Percentiles rank a stretch among this genome's conserved stretches.
Evolutionary conservation across 176 grass and related monocot genomes (phyloP).

Genomic region (Oropetium thomaeum): DNA sequence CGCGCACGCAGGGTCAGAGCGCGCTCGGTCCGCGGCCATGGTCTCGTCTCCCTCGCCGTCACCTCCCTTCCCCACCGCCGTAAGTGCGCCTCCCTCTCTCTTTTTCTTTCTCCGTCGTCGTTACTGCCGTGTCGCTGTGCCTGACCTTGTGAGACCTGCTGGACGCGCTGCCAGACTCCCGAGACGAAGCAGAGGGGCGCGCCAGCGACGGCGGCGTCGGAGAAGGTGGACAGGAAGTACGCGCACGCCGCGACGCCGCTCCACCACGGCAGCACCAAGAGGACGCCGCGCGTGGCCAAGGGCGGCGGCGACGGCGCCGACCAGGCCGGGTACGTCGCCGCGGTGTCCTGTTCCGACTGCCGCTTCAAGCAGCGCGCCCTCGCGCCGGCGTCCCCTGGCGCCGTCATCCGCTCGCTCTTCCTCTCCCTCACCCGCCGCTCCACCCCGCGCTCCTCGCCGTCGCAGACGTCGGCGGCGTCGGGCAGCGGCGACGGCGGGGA

Average conservation of each 20-base stretch:
- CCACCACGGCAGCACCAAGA: constrained; percentile 36
- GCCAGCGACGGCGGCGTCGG: constrained; percentile 27
- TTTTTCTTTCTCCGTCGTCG: no score
- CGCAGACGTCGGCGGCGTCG: constrained; percentile 26
- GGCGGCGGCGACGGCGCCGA: constrained; percentile 21
- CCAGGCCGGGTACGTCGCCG: constrained; percentile 51
- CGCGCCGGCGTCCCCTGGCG: constrained; percentile 53
- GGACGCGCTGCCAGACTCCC: constrained; percentile 46
- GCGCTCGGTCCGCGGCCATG: constrained; percentile 35
- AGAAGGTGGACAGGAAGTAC: constrained; percentile 33
- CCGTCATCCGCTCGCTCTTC: constrained; percentile 55
- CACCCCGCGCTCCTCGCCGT: constrained; percentile 48
- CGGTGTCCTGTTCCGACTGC: constrained; percentile 58
- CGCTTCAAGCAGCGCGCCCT: constrained; percentile 50
- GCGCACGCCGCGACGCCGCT: constrained; percentile 62
- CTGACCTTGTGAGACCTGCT: not conserved
- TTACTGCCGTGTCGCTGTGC: not conserved
- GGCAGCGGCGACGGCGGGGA: not conserved
- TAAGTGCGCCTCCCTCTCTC: constrained; percentile 29
- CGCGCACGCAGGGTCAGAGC: not conserved
- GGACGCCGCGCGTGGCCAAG: constrained; percentile 31
- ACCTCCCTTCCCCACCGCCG: constrained; percentile 29
- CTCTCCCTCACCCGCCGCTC: constrained; percentile 65
- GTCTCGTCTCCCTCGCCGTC: constrained; percentile 48
- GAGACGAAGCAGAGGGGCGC: constrained; percentile 33